Conservation (phyloP, 176 grass and related monocot species). For the Cenchrus americanus region DNA sequence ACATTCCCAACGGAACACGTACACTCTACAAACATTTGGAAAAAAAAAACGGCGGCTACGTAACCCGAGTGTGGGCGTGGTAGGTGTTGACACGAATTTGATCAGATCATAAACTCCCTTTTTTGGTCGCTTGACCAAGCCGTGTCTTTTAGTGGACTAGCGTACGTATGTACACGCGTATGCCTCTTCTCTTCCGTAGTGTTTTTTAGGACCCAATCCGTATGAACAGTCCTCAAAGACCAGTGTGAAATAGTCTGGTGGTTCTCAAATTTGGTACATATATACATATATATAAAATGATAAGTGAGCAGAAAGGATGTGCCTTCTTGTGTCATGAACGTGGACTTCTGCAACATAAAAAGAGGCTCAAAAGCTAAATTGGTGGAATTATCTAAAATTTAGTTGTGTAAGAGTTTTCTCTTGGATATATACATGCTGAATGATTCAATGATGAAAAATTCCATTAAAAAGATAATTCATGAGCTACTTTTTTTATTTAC, state of each 20-base stretch:
- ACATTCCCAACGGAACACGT: constrained; percentile 2
- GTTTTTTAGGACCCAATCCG: constrained; percentile 29
- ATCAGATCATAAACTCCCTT: not conserved
- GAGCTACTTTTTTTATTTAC: no score
- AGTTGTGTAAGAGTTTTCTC: no score
- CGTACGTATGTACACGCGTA: not conserved
- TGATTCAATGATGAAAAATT: no score
- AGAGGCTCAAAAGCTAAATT: no score
- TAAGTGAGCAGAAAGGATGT: not conserved
- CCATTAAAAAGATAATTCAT: no score
- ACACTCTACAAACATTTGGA: not conserved
- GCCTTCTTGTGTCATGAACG: not conserved
- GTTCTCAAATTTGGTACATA: not conserved
- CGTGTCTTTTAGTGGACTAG: constrained; percentile 21
- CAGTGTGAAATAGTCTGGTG: not conserved
- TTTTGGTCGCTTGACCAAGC: constrained; percentile 33
- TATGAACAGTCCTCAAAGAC: constrained; percentile 37
- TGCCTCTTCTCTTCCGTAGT: not conserved
- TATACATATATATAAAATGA: not conserved
- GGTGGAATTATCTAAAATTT: no score
- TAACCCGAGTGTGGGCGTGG: not conserved
- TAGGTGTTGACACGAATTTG: constrained; percentile 34
- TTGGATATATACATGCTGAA: no score
- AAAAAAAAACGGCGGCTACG: not conserved
- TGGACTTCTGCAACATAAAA: no score